Base-by-base conservation (phyloP, 805 yeast species). In the Myxozyma geophila region DNA sequence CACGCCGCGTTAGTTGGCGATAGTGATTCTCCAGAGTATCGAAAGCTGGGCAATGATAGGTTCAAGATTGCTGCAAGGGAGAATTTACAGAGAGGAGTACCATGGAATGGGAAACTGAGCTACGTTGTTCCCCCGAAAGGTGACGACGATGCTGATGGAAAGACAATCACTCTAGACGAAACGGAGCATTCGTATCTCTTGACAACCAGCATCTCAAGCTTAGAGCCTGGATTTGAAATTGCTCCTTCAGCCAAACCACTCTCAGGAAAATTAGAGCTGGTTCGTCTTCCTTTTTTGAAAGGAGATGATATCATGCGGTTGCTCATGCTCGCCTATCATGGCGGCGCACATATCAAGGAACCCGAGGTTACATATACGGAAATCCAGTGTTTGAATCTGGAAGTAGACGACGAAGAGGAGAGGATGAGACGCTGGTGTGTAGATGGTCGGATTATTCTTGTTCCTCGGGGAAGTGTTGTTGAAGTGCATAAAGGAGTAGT, bases 1-100 rank as follows among this genome's bases (percentile, higher is more conserved):
- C 98, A 92, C 75, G 91, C 97, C 1, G 84, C 92, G 2, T 75
- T 92, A 55, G 92, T 92, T 1, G 92, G 92, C 37, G 88, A 88
- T 61, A 85, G 92, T 58, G 93, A 90, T 67, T 80, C 86, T 0
- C 85, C 87, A 0, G 88, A 87, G 68, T 76, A 88, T 73, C 79
- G 92, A 36, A 79, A 79, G 55, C 78, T 81, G 64, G 97, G 96
- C 1, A 71, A 79, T 7, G 84, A 84, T 48, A 76, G 96, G 59
- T 92, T 92, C 74, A 77, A 81, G 63, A 75, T 84, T 43, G 96
- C 97, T 0, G 96, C 92, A 0, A 72, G 74, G 36, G 71, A 78
- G 10, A 83, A 89, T 43, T 72, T 90, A 23, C 70, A 76, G 3
- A 67, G 77, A 17, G 81, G 81, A 54, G 92, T 86, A 52, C 70